These are phyloP conservation scores for Lachancea fermentati DNA, from an alignment of 805 yeast genomes.

Conservation along the genomic window DNA sequence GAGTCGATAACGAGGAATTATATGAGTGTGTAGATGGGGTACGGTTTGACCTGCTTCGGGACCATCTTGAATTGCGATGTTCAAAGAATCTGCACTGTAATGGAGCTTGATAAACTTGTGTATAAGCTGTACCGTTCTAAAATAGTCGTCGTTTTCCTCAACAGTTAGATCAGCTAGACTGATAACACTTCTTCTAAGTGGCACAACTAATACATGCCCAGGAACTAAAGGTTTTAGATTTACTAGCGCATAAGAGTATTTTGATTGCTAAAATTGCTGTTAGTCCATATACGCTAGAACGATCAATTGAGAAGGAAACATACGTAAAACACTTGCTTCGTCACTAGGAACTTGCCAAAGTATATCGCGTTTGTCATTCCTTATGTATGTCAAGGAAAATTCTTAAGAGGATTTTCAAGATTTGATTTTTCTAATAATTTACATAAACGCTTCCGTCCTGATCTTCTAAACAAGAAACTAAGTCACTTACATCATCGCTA, in stretches of 20 bases:
- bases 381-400: too few relatives aligned
- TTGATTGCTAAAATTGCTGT: constrained; percentile 40
- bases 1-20: constrained; percentile 71
- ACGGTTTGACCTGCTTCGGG: constrained; percentile 94
- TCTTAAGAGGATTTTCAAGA: constrained; percentile 3
- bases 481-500: constrained; percentile 53
- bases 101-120: constrained; percentile 58
- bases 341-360: constrained; percentile 32
- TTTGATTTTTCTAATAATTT: constrained; percentile 27
- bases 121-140: constrained; percentile 65
- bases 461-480: constrained; percentile 66
- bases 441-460: constrained; percentile 71
- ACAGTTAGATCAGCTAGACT: constrained; percentile 63
- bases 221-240: constrained; percentile 89
- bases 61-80: constrained; percentile 94
- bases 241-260: constrained; percentile 75
- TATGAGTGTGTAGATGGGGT: constrained; percentile 91
- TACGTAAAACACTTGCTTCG: constrained; percentile 32
- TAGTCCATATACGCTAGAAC: background rate
- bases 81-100: constrained; percentile 77
- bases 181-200: constrained; percentile 55
- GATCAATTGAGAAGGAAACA: constrained; percentile 3
- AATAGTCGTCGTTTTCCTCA: constrained; percentile 74
- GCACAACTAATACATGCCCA: constrained; percentile 90
- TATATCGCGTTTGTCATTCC: constrained; percentile 18